A percentile compares a stretch with the other conserved stretches of the same genome.
phyloP scores from a whole-genome alignment of 768 basidiomycete genomes.

The Naganishia kalamii region DNA sequence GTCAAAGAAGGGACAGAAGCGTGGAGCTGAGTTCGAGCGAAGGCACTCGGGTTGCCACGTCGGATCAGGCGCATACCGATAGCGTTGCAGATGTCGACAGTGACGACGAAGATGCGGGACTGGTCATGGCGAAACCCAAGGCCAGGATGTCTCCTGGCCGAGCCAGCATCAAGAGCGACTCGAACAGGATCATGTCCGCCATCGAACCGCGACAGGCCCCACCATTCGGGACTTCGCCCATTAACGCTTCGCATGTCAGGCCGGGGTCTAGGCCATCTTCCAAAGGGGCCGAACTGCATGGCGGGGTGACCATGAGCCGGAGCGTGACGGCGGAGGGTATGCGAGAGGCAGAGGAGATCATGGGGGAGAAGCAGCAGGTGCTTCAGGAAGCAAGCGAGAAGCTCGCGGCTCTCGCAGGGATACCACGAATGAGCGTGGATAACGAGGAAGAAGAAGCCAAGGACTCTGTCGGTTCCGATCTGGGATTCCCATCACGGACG shows the following conservation, averaged over 20 bases:
- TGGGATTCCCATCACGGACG: conserved; percentile 1
- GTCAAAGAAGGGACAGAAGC: not conserved
- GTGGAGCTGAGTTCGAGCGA: not conserved
- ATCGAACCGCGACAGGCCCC: not conserved
- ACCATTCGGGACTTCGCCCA: not conserved
- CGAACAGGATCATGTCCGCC: conserved; percentile 7
- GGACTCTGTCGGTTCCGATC: not conserved
- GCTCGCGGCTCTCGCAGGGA: not conserved
- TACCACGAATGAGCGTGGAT: not conserved
- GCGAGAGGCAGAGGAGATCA: conserved; percentile 1
- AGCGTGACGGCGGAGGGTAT: conserved; percentile 13
- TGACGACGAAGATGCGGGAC: not conserved
- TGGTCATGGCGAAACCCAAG: not conserved
- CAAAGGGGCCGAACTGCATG: not conserved
- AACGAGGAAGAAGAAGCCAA: conserved; percentile 7
- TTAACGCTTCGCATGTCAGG: not conserved
- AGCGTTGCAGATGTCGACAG: too few relatives aligned
- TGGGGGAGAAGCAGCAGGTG: conserved; percentile 4
- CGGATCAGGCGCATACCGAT: too few relatives aligned
- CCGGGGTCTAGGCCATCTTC: not conserved
- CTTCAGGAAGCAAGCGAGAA: conserved; percentile 9
- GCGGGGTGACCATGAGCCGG: conserved; percentile 11
- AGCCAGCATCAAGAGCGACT: not conserved
- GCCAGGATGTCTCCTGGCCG: not conserved
- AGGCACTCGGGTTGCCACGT: not conserved